phyloP scores from a whole-genome alignment of 1,139 yeast species.

The Yamadazyma aaseri region DNA sequence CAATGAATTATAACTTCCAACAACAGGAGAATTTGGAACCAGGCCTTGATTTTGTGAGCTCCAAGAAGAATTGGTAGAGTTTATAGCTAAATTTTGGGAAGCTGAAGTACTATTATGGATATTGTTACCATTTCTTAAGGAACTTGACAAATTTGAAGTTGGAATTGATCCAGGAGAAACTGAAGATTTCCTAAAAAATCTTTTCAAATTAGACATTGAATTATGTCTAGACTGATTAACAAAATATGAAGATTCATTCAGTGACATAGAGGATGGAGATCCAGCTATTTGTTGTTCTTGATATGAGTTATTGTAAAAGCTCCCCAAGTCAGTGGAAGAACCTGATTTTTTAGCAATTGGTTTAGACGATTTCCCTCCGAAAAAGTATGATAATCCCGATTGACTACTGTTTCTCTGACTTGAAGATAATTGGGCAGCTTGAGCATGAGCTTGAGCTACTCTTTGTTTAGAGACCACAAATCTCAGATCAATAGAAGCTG shows the following conservation, averaged over 20 bases:
- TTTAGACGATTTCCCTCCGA: constrained; percentile 38
- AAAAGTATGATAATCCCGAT: constrained; percentile 51
- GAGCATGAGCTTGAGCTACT: constrained; percentile 56
- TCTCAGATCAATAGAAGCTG: constrained; percentile 62
- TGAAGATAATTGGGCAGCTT: constrained; percentile 37
- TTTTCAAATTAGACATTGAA: constrained; percentile 71
- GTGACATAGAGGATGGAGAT: constrained; percentile 42
- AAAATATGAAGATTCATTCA: constrained; percentile 31
- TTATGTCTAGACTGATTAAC: constrained; percentile 48
- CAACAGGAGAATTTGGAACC: constrained; percentile 13
- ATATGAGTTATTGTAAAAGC: constrained; percentile 43
- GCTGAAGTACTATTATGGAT: constrained; percentile 19
- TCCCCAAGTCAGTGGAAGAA: constrained; percentile 46
- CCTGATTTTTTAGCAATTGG: constrained; percentile 22
- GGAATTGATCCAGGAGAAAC: constrained; percentile 29
- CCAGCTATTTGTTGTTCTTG: constrained; percentile 30
- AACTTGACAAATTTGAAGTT: constrained; percentile 39
- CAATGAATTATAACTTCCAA: constrained; percentile 21
- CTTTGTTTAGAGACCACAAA: constrained; percentile 73
- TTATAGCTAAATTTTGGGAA: constrained; percentile 18
- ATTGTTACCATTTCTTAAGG: constrained; percentile 32
- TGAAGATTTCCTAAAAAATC: constrained; percentile 53
- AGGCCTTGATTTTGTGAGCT: constrained; percentile 32
- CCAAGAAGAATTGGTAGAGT: constrained; percentile 31
- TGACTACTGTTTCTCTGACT: constrained; percentile 39